Base-by-base conservation (phyloP, 1,139 yeast genomes). In the Pichia norvegensis region DNA sequence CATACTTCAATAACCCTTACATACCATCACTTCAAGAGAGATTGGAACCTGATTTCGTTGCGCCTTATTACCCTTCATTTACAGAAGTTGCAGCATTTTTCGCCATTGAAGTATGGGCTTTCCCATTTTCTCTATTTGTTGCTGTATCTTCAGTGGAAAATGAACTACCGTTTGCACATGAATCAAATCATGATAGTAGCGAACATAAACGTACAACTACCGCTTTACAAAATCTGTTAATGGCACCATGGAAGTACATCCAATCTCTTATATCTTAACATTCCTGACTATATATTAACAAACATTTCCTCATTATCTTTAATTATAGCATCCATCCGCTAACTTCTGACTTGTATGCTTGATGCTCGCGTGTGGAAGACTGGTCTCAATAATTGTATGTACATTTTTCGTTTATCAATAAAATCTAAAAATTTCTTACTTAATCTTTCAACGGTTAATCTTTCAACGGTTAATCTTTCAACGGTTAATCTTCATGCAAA, bases 71-170 rank as follows among this genome's bases (percentile, higher is more conserved):
- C 49, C 95, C 95, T 1, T 72, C 84, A 8, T 92, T 92, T 60
- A 70, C 88, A 1, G 96, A 94, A 61, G 86, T 92, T 3, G 86
- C 97, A 25, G 84, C 97, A 4, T 92, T 92, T 64, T 88, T 94
- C 60, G 98, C 97, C 1, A 68, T 92, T 38, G 82, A 95, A 57
- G 82, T 92, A 14, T 92, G 99, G 99, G 73, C 90, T 50, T 76
- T 92, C 38, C 99, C 99, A 29, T 88, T 92, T 65, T 81, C 96
- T 2, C 71, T 94, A 52, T 90, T 94, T 65, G 92, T 94, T 25
- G 84, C 95, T 43, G 72, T 92, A 50, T 85, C 95, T 61, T 97
- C 97, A 7, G 85, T 87, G 52, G 99, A 94, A 58, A 85, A 87
- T 59, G 78, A 85, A 25, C 72, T 92, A 43, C 98, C 98, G 13